Percentiles rank a stretch among this genome's conserved stretches.
Conservation (phyloP, 2,329 filamentous ascomycete genomes). For the Penicillium brevicompactum region DNA sequence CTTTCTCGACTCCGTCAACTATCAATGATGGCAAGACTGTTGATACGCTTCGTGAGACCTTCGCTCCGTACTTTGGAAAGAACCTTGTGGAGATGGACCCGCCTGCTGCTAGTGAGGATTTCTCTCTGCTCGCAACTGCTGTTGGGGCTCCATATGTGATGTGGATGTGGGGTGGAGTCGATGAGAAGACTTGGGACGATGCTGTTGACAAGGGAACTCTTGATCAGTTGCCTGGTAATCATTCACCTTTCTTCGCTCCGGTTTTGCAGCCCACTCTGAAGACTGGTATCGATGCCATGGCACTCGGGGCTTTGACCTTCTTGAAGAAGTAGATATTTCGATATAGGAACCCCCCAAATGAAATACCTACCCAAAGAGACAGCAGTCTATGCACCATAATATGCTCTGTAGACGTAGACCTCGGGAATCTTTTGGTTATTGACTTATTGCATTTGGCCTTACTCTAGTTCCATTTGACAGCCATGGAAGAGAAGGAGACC, state of each 20-base stretch:
- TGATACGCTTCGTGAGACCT: slow-evolving; percentile 45
- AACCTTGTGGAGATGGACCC: slow-evolving; percentile 42
- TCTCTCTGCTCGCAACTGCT: slow-evolving; percentile 55
- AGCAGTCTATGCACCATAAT: too few relatives aligned
- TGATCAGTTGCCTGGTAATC: slow-evolving; percentile 58
- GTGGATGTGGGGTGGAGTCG: slow-evolving; percentile 59
- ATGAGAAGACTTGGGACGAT: slow-evolving; percentile 52
- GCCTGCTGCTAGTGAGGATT: slow-evolving; percentile 58
- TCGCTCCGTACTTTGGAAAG: slow-evolving; percentile 50
- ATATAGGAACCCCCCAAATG: not conserved
- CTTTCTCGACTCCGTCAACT: slow-evolving; percentile 50
- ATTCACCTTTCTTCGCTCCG: slow-evolving; percentile 60
- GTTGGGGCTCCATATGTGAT: slow-evolving; percentile 55
- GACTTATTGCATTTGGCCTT: too few relatives aligned
- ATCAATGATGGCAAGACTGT: slow-evolving; percentile 55
- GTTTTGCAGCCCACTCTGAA: slow-evolving; percentile 58
- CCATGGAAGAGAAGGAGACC: too few relatives aligned
- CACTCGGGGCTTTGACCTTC: slow-evolving; percentile 51
- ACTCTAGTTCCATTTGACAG: too few relatives aligned
- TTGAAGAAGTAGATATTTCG: slow-evolving; percentile 14
- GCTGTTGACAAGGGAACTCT: slow-evolving; percentile 49
- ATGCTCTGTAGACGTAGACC: too few relatives aligned
- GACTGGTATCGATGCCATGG: slow-evolving; percentile 54
- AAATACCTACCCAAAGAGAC: too few relatives aligned
- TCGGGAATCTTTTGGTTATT: too few relatives aligned